Evolutionary conservation across 2,329 filamentous ascomycete genomes (phyloP).

Genomic region (Monilinia polystroma): DNA sequence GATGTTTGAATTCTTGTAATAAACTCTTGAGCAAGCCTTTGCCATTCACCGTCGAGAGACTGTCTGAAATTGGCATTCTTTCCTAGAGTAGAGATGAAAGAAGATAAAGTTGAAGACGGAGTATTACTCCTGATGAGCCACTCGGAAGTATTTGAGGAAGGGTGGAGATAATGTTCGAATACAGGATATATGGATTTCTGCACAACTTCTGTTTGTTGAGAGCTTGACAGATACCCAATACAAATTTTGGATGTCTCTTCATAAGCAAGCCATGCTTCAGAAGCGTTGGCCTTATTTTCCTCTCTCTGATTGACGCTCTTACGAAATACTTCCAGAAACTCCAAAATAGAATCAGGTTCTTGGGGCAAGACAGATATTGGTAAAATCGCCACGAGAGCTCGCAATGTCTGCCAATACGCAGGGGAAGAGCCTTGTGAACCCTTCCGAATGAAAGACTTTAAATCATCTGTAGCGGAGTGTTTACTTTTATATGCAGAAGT

Average conservation of each 20-base stretch:
- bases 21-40: slow-evolving; percentile 58
- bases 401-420: slow-evolving; percentile 71
- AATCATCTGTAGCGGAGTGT: slow-evolving; percentile 52
- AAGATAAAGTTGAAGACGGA: slow-evolving; percentile 45
- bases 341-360: slow-evolving; percentile 53
- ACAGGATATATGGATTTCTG: slow-evolving; percentile 54
- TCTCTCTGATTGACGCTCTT: slow-evolving; percentile 71
- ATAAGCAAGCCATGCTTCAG: slow-evolving; percentile 73
- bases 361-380: slow-evolving; percentile 56
- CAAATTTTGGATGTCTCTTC: slow-evolving; percentile 61
- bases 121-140: slow-evolving; percentile 32
- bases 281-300: slow-evolving; percentile 67
- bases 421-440: slow-evolving; percentile 77
- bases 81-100: slow-evolving; percentile 46
- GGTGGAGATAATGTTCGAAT: slow-evolving; percentile 52
- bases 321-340: slow-evolving; percentile 66
- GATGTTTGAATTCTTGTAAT: slow-evolving; percentile 68
- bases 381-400: slow-evolving; percentile 57
- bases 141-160: slow-evolving; percentile 25
- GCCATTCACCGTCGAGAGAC: slow-evolving; percentile 60
- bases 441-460: slow-evolving; percentile 73
- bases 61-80: slow-evolving; percentile 46
- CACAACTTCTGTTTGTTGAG: slow-evolving; percentile 47
- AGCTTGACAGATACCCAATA: slow-evolving; percentile 46
- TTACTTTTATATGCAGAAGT: slow-evolving; percentile 56